Evolutionary conservation across 1,284 basidiomycete genomes (phyloP).

Genomic region (Trichosporon ovoides): DNA sequence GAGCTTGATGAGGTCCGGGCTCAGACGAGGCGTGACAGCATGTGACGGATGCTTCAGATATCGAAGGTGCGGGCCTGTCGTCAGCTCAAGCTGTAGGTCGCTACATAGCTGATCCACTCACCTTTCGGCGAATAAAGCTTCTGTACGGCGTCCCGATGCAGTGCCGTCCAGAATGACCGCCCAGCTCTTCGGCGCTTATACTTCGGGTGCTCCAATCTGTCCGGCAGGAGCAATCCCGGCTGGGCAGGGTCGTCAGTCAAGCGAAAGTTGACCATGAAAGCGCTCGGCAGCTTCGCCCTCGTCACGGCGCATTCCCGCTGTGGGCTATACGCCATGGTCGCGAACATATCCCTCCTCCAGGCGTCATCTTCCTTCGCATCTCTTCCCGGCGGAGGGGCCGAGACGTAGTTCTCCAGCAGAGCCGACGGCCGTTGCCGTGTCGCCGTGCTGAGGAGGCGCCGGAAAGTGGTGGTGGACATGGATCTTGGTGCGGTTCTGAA

Average conservation of each 20-base stretch:
- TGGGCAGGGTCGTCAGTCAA: neutral
- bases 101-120: too few relatives aligned
- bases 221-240: neutral
- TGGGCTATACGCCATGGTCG: neutral
- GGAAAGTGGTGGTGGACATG: too few relatives aligned
- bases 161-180: neutral
- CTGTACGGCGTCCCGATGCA: neutral
- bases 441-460: too few relatives aligned
- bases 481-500: too few relatives aligned
- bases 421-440: neutral
- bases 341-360: neutral
- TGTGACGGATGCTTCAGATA: neutral
- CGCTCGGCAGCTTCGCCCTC: neutral
- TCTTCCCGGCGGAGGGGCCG: neutral
- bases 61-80: neutral
- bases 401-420: neutral
- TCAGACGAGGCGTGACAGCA: neutral
- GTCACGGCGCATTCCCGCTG: neutral
- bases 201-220: neutral
- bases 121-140: neutral
- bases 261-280: constrained; percentile 4
- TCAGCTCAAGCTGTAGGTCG: neutral
- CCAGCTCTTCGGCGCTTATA: neutral
- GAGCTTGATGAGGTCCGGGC: neutral
- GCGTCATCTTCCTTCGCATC: neutral